Percentiles rank a stretch among this genome's conserved stretches.
Conservation (phyloP, 2,329 filamentous ascomycete genomes). For the Canariomyces notabilis region DNA sequence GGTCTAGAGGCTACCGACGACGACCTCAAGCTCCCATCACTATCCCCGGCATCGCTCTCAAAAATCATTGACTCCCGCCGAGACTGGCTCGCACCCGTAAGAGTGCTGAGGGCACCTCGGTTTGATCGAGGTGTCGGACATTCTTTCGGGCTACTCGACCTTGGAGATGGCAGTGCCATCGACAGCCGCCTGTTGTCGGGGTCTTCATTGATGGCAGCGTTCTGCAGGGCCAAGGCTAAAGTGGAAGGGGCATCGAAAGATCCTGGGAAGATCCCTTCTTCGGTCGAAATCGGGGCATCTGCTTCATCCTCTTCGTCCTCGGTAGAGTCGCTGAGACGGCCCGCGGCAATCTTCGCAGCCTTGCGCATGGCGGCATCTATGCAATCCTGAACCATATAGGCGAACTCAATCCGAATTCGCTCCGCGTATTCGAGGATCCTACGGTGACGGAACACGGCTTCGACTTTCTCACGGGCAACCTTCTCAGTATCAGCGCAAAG, state of each 20-base stretch:
- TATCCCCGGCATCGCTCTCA: conserved; percentile 79
- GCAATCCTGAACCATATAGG: conserved; percentile 88
- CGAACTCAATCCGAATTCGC: conserved; percentile 89
- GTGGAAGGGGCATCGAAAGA: conserved; percentile 56
- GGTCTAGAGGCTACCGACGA: conserved; percentile 65
- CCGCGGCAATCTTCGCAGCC: conserved; percentile 80
- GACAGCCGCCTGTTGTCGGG: conserved; percentile 42
- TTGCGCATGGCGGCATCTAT: conserved; percentile 89
- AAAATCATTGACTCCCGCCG: conserved; percentile 74
- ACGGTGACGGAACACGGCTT: conserved; percentile 85
- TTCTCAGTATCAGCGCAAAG: conserved; percentile 88
- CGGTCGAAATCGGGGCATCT: conserved; percentile 40
- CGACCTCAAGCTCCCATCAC: conserved; percentile 83
- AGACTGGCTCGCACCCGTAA: conserved; percentile 57
- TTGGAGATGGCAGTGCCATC: conserved; percentile 67
- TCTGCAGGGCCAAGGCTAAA: conserved; percentile 50
- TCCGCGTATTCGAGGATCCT: conserved; percentile 94
- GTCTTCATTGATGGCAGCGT: conserved; percentile 38
- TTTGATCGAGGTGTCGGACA: conserved; percentile 88
- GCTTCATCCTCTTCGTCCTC: conserved; percentile 52
- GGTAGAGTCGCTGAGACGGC: conserved; percentile 74
- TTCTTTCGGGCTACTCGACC: conserved; percentile 85
- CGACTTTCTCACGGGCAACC: conserved; percentile 81
- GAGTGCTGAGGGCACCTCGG: conserved; percentile 52
- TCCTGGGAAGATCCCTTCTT: conserved; percentile 52